Conservation (phyloP, 495 filamentous ascomycete genomes). For the Cryomyces minteri region DNA sequence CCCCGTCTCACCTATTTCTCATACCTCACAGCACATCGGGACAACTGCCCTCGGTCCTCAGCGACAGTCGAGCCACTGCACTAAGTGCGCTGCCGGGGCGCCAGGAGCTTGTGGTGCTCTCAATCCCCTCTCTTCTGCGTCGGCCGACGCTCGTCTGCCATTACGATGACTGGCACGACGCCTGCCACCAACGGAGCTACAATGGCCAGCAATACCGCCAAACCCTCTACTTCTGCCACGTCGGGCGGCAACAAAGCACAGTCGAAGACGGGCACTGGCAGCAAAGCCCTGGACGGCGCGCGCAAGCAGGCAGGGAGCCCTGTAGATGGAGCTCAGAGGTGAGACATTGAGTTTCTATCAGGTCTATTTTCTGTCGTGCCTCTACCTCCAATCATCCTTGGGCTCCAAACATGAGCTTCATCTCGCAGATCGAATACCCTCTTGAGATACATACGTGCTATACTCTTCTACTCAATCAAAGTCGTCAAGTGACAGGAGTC, state of each 20-base stretch:
- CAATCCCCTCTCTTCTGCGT: background rate
- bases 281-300: slow-evolving; percentile 30
- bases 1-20: no score
- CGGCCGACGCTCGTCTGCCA: background rate
- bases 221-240: slow-evolving; percentile 6
- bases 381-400: no score
- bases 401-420: no score
- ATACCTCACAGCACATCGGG: no score
- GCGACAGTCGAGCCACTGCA: no score
- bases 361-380: background rate
- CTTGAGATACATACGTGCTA: no score
- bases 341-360: slow-evolving; percentile 9
- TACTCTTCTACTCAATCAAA: no score
- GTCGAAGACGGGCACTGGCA: slow-evolving; percentile 27
- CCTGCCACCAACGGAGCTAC: slow-evolving; percentile 32
- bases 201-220: slow-evolving; percentile 20
- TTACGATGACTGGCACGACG: slow-evolving; percentile 29
- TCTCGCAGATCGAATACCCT: no score
- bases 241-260: slow-evolving; percentile 18
- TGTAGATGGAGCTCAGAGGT: slow-evolving; percentile 35
- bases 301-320: slow-evolving; percentile 40
- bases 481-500: no score
- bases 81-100: no score
- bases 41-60: no score
- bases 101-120: no score